A percentile compares a stretch with the other conserved stretches of the same genome.
Evolutionary conservation across 2,329 filamentous ascomycete genomes (phyloP).

Genomic region (Sporothrix variecibatus): DNA sequence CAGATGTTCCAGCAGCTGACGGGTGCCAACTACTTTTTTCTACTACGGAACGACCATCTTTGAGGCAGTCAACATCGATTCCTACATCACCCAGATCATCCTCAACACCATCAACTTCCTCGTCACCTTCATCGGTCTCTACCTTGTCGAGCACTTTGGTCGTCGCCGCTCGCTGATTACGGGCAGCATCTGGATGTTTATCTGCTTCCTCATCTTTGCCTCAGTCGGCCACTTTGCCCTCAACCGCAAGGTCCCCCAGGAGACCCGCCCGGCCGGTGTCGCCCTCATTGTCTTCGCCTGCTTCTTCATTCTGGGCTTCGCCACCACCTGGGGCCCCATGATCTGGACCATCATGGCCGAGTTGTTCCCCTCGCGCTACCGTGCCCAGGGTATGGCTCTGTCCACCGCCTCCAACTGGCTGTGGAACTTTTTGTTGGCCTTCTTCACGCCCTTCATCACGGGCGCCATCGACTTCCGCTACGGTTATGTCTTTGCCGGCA

Average conservation of each 20-base stretch:
- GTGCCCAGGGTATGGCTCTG: conserved; percentile 31
- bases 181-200: conserved; percentile 67
- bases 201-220: conserved; percentile 66
- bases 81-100: conserved; percentile 70
- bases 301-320: conserved; percentile 74
- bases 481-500: conserved; percentile 73
- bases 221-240: conserved; percentile 50
- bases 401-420: conserved; percentile 51
- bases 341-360: conserved; percentile 33
- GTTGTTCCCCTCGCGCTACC: conserved; percentile 32
- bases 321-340: conserved; percentile 40
- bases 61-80: conserved; percentile 62
- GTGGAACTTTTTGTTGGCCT: conserved; percentile 58
- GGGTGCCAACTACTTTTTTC: conserved; percentile 58
- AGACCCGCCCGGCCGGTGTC: conserved; percentile 51
- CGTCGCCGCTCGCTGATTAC: conserved; percentile 67
- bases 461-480: conserved; percentile 70
- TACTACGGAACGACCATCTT: conserved; percentile 69
- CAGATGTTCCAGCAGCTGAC: conserved; percentile 71
- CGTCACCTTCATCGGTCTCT: conserved; percentile 67
- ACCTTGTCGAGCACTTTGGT: conserved; percentile 67
- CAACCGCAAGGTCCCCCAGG: conserved; percentile 44
- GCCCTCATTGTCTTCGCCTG: conserved; percentile 73
- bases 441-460: conserved; percentile 27
- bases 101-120: conserved; percentile 42